These are phyloP conservation scores for Raddia distichophylla DNA, from an alignment of 176 grass and related monocot genomes.

Conservation along the genomic window DNA sequence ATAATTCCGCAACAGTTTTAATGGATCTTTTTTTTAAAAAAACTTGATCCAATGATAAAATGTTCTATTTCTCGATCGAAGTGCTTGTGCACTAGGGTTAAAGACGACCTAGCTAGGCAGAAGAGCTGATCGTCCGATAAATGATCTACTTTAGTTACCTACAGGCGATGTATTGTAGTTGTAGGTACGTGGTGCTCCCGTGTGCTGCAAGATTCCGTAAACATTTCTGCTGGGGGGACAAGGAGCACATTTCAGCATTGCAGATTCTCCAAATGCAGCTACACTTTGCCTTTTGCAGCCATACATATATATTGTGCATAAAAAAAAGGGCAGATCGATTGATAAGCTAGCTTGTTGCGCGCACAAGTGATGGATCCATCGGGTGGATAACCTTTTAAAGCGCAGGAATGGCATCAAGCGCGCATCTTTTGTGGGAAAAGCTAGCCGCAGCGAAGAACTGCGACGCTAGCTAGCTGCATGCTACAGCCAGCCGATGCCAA, in stretches of 20 bases:
- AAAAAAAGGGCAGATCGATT: neutral
- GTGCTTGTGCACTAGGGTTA: too few relatives aligned
- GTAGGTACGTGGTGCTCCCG: too few relatives aligned
- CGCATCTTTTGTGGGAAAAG: too few relatives aligned
- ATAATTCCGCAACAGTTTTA: too few relatives aligned
- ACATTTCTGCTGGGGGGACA: neutral
- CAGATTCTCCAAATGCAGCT: conserved; percentile 2
- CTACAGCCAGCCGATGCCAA: too few relatives aligned
- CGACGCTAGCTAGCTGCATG: too few relatives aligned
- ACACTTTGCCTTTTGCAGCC: neutral
- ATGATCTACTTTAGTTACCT: neutral
- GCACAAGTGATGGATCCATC: neutral
- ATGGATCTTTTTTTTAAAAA: too few relatives aligned
- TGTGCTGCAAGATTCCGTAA: neutral
- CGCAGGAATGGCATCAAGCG: too few relatives aligned
- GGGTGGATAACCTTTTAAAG: neutral
- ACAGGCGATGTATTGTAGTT: neutral
- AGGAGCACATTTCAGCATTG: neutral
- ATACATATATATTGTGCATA: neutral
- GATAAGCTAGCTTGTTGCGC: neutral
- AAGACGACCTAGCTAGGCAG: too few relatives aligned
- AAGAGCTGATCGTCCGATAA: neutral
- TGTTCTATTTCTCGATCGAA: too few relatives aligned
- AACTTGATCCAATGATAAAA: too few relatives aligned
- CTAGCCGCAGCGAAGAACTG: too few relatives aligned